Percentiles rank a stretch among this genome's conserved stretches.
Conservation (phyloP, 495 filamentous ascomycete genomes). For the Hypoxylon lenormandii region DNA sequence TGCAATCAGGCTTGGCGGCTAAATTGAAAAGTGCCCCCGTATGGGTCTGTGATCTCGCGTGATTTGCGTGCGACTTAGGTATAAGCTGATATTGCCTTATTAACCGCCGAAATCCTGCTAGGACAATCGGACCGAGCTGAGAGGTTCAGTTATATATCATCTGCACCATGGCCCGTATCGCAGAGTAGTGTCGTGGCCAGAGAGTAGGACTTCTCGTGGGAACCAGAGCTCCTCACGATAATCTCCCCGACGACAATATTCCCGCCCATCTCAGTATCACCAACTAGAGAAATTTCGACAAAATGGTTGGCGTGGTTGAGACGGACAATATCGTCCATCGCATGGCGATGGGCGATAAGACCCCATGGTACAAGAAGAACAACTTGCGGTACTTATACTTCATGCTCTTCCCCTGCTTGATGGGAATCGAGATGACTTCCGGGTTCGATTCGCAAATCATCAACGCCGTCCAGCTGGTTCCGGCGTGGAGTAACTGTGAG, state of each 20-base stretch:
- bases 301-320: slow-evolving; percentile 54
- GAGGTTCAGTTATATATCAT: slow-evolving; percentile 32
- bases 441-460: slow-evolving; percentile 79
- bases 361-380: slow-evolving; percentile 72
- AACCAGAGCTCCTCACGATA: slow-evolving; percentile 7
- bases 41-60: slow-evolving; percentile 25
- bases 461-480: slow-evolving; percentile 73
- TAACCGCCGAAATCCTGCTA: slow-evolving; percentile 45
- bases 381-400: slow-evolving; percentile 72
- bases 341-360: slow-evolving; percentile 66
- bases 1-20: slow-evolving; percentile 46
- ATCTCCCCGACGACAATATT: slow-evolving; percentile 3
- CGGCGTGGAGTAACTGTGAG: slow-evolving; percentile 68
- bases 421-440: slow-evolving; percentile 78
- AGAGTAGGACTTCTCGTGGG: slow-evolving; percentile 25
- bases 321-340: slow-evolving; percentile 65
- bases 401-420: slow-evolving; percentile 72
- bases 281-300: slow-evolving; percentile 35
- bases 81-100: slow-evolving; percentile 43
- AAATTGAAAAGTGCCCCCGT: slow-evolving; percentile 43
- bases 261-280: slow-evolving; percentile 1
- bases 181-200: slow-evolving; percentile 6
- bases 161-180: slow-evolving; percentile 18
- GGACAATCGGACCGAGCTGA: slow-evolving; percentile 42
- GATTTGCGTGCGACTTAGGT: slow-evolving; percentile 30